Evolutionary conservation across 2,329 filamentous ascomycete species (phyloP), one percentile per base, ranked within the genome.

Genomic region (Ascochyta fabae): DNA sequence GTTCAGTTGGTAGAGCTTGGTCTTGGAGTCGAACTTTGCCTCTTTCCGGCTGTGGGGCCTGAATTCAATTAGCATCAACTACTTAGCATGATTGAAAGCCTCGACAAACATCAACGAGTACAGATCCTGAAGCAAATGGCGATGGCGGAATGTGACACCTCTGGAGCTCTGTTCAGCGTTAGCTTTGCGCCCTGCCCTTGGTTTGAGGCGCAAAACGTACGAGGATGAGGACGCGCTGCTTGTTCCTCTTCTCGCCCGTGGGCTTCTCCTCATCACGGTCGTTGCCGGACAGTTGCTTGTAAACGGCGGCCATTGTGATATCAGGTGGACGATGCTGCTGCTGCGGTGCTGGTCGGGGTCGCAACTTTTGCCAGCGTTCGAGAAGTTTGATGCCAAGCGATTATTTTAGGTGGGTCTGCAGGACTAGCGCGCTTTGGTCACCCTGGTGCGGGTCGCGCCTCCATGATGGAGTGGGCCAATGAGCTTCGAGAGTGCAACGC

Each of bases 21-120:
- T 93, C 80, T 98, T 98, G 48, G 92, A 95, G 77, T 99, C 95
- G 64, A 97, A 91, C 79, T 99, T 99, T 67, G 90, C 92, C 75
- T 99, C 95, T 80, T 96, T 96, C 72, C 92, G 88, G 64, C 88
- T 88, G 76, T 99, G 95, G 2, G 95, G 95, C 63, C 71, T 75
- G 56, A 26, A 7, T 19, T 3, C 54, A 19, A 51, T 51, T 33
- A 23, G 42, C 44, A 38, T 27, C 13, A 16, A 19, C 3, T 7
- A 4, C 0, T 35, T n/a, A 8, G 3, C 5, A 7, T 7, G 5
- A 2, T 35, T 31, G 29, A 16, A 4, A n/a, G 3, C 5, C 2
- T n/a, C 15, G 22, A 16, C 22, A 50, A 31, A 74, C 72, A 99
- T 87, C 77, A 99, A 87, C 27, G 89, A 84, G 54, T 92, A 87